Evolutionary conservation across 2,329 filamentous ascomycete species (phyloP).

Genomic region (Penicillium sp.): DNA sequence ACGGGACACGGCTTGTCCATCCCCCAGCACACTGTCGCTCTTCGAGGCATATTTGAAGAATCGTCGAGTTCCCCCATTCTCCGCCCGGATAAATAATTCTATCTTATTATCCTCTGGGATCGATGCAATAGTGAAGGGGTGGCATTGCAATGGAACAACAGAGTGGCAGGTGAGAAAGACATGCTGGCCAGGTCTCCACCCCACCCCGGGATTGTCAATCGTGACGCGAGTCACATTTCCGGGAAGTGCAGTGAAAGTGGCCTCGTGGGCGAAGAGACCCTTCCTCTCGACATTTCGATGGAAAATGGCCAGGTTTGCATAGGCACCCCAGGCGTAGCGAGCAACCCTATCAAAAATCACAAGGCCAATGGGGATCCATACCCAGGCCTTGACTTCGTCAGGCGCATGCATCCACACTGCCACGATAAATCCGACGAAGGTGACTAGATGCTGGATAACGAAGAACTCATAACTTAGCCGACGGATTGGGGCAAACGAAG

Average conservation of each 20-base stretch:
- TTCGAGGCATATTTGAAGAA: conserved; percentile 53
- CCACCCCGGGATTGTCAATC: conserved; percentile 53
- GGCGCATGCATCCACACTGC: conserved; percentile 50
- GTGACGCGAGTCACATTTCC: conserved; percentile 56
- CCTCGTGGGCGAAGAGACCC: conserved; percentile 40
- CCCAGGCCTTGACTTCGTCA: conserved; percentile 41
- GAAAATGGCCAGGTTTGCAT: conserved; percentile 43
- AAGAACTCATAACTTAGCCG: conserved; percentile 53
- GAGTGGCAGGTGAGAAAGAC: conserved; percentile 58
- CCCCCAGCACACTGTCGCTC: conserved; percentile 24
- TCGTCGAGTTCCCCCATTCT: conserved; percentile 51
- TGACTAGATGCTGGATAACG: conserved; percentile 53
- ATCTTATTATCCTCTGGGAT: conserved; percentile 54
- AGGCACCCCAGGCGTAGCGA: conserved; percentile 36
- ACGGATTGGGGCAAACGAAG: conserved; percentile 50
- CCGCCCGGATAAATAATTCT: conserved; percentile 55
- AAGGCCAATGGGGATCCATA: conserved; percentile 49
- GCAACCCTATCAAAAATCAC: conserved; percentile 45
- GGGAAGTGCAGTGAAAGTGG: conserved; percentile 49
- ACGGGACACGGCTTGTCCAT: conserved; percentile 12
- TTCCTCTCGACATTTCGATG: conserved; percentile 27
- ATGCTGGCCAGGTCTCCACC: conserved; percentile 62
- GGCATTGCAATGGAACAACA: conserved; percentile 56
- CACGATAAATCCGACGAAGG: conserved; percentile 48
- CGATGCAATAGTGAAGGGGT: conserved; percentile 62